Evolutionary conservation across 2,329 filamentous ascomycete species (phyloP).

Genomic region (Endothia cerciana): DNA sequence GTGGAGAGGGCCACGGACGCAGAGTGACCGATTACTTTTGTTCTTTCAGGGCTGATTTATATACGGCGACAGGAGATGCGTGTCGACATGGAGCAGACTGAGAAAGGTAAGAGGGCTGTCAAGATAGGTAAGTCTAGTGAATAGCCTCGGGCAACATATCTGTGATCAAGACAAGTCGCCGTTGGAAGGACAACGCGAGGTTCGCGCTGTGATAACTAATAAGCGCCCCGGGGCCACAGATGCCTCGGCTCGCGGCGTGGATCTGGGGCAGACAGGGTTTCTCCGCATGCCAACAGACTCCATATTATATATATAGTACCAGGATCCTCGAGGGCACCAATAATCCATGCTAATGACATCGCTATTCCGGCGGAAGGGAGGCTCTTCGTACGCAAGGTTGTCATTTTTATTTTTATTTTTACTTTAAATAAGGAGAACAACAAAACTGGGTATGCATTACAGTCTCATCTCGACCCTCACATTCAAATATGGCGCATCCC

Average conservation of each 20-base stretch:
- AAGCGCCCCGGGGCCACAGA: not conserved
- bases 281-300: not conserved
- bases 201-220: too few species aligned
- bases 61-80: not conserved
- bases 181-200: not conserved
- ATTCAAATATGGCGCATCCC: not conserved
- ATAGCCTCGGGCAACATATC: not conserved
- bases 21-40: not conserved
- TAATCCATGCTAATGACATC: not conserved
- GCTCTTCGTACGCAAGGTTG: not conserved
- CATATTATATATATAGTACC: not conserved
- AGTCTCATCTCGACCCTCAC: not conserved
- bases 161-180: not conserved
- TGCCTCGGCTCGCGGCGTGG: constrained; percentile 2
- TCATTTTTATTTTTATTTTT: too few species aligned
- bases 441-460: not conserved
- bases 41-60: not conserved
- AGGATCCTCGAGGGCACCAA: not conserved
- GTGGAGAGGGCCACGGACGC: not conserved
- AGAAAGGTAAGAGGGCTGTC: not conserved
- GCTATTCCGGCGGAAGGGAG: not conserved
- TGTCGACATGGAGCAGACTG: not conserved
- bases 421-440: too few species aligned
- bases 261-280: constrained; percentile 9
- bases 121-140: not conserved